These are phyloP conservation scores for Leptomonas seymouri DNA, from an alignment of 208 protist genomes.

Conservation along the genomic window DNA sequence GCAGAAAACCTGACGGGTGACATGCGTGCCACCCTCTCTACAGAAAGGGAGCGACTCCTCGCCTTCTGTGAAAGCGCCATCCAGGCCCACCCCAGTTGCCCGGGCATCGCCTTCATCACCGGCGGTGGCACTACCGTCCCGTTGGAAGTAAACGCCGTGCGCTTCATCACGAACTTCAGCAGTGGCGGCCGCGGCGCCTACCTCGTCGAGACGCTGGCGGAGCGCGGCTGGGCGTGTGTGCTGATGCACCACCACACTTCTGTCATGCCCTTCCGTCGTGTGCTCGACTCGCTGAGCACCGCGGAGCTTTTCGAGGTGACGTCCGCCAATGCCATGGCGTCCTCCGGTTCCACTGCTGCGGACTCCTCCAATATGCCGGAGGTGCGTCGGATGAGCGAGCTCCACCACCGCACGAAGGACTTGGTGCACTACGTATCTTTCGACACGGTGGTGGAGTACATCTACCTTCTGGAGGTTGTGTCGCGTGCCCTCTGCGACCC, in stretches of 20 bases:
- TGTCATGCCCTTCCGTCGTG: slow-evolving; percentile 59
- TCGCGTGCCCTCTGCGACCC: slow-evolving; percentile 40
- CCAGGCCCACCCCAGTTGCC: slow-evolving; percentile 21
- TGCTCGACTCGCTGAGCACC: slow-evolving; percentile 49
- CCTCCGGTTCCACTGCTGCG: not conserved
- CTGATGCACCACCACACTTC: slow-evolving; percentile 66
- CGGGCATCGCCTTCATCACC: slow-evolving; percentile 76
- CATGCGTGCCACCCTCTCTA: slow-evolving; percentile 30
- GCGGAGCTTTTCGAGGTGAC: slow-evolving; percentile 50
- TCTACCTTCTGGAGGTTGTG: slow-evolving; percentile 67
- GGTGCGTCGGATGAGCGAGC: slow-evolving; percentile 16
- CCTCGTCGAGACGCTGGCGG: slow-evolving; percentile 61
- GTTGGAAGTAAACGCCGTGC: slow-evolving; percentile 85
- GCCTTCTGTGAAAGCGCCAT: slow-evolving; percentile 39
- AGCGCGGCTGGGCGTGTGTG: slow-evolving; percentile 75
- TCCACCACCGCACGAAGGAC: slow-evolving; percentile 42
- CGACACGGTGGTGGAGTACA: slow-evolving; percentile 79
- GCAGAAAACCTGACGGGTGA: slow-evolving; percentile 51
- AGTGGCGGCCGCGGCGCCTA: slow-evolving; percentile 75
- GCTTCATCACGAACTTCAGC: slow-evolving; percentile 88
- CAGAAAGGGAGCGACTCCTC: slow-evolving; percentile 27
- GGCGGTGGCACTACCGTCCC: slow-evolving; percentile 81
- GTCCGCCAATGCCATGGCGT: not conserved
- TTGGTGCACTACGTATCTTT: slow-evolving; percentile 65
- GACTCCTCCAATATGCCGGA: slow-evolving; percentile 1